Evolutionary conservation across 257 asterid species (phyloP), one percentile per base, ranked within the genome.

Genomic region (Plantago elongata): DNA sequence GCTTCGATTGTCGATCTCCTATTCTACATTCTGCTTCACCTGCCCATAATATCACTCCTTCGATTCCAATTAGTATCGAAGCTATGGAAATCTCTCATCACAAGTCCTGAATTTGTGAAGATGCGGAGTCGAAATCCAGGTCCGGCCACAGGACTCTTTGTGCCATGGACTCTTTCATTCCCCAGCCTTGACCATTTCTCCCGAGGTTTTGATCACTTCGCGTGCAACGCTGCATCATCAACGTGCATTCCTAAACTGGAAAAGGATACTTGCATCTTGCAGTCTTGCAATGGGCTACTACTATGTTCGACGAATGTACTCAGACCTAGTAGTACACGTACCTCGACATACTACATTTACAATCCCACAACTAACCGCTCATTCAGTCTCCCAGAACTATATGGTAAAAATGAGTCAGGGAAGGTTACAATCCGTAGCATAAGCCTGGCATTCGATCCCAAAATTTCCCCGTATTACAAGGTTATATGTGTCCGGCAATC

Each of bases 21-120:
- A 37, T 61, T 55, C 16, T 55, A 75, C 11, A 77, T 74, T 22
- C 63, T 77, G 2, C 62, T 65, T 0, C 71, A 66, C 9, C 63
- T 77, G 9, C 78, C 86, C 15, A 63, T 71, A 1, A 69, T 49
- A 51, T 62, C 76, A 12, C 74, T 74, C 11, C 2, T 65, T 0
- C 74, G 70, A 5, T 80, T 62, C 76, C 69, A 69, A 51, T 45
- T 17, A 1, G 80, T 77, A 2, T 74, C 78, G 60, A 80, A 77
- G 38, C 68, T 60, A 5, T 74, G 85, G 80, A 60, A 71, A 12
- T 61, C 74, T 13, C 40, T 79, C 43, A 74, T 79, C 64, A 56
- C 67, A n/a, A 30, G 15, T 62, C 78, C 80, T 0, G 12, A 17
- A 7, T 76, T 80, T 54, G 46, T 44, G 18, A 7, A 9, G 22